phyloP scores from a whole-genome alignment of 1,139 yeast genomes.

The Debaryomycetaceae sp. region DNA sequence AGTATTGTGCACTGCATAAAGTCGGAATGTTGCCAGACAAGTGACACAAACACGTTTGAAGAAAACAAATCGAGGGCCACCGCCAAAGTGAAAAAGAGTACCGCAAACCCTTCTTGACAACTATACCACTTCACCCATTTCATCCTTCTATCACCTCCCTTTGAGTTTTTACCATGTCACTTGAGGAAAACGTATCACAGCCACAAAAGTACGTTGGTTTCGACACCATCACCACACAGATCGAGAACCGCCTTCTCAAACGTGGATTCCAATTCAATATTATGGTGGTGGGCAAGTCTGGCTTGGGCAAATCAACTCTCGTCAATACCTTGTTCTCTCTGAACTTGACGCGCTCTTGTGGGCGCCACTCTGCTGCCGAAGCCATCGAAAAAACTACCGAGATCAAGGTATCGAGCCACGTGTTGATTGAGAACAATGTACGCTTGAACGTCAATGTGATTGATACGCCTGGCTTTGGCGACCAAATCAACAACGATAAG shows the following conservation, averaged over 20 bases:
- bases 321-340: conserved; percentile 87
- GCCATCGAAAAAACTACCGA: conserved; percentile 88
- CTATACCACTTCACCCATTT: conserved; percentile 1
- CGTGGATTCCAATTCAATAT: conserved; percentile 92
- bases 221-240: conserved; percentile 93
- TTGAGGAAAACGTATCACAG: conserved; percentile 17
- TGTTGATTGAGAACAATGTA: conserved; percentile 78
- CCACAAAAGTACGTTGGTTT: conserved; percentile 78
- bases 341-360: conserved; percentile 68
- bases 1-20: conserved; percentile 1
- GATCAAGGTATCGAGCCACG: conserved; percentile 68
- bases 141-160: conserved; percentile 1
- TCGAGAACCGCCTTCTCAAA: conserved; percentile 85
- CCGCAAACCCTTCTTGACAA: conserved; percentile 3
- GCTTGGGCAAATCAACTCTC: conserved; percentile 89
- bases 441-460: conserved; percentile 79
- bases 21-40: conserved; percentile 5
- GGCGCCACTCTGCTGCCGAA: conserved; percentile 61
- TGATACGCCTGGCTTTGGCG: conserved; percentile 98
- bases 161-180: conserved; percentile 10
- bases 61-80: conserved; percentile 3
- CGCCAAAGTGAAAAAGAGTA: conserved; percentile 2
- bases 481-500: conserved; percentile 90
- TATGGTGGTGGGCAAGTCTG: conserved; percentile 93
- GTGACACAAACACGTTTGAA: conserved; percentile 7